Evolutionary conservation across 2,329 filamentous ascomycete genomes (phyloP), one percentile per base, ranked within the genome.

Genomic region (Didymella glomerata): DNA sequence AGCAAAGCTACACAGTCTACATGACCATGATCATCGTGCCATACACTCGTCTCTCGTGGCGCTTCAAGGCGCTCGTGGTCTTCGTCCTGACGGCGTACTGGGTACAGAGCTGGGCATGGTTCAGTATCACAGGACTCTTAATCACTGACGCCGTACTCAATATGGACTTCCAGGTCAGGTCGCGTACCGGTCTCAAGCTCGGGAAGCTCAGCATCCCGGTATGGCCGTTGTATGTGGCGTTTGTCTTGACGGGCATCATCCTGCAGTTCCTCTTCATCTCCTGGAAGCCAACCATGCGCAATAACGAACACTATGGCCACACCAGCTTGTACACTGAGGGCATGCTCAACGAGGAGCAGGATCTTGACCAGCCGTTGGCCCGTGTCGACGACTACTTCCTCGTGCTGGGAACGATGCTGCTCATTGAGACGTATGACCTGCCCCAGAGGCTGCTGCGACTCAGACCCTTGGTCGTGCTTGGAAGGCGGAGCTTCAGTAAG

Each of bases 41-140:
- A 4, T 79, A 75, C 66, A 80, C 79, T 1, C 73, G 79, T 13
- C 59, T 67, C 14, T 71, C 72, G 1, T 81, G 79, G 79, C 78
- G 79, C 38, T 65, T 79, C 3, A 76, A 77, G 56, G 76, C 74
- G 2, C 66, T 77, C 25, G 48, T 76, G n/a, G 57, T 69, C 22
- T 81, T 82, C 68, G 74, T 81, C 54, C 41, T 78, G 28, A 76
- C 78, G 3, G 80, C 80, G 1, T 82, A 77, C 72, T 82, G 80
- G 80, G 78, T 80, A 6, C 78, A 81, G 62, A 78, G 74, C 10
- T 82, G 79, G 78, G 80, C 80, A 0, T 82, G 79, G 79, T 82
- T 79, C 60, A 77, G 77, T 16, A 73, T 81, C 40, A 76, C 77
- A 1, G 79, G 78, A 5, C 71, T 82, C 0, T 69, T 97, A 7